phyloP scores from a whole-genome alignment of 1,139 yeast species.

The Suzukiozyma palmioleophila region DNA sequence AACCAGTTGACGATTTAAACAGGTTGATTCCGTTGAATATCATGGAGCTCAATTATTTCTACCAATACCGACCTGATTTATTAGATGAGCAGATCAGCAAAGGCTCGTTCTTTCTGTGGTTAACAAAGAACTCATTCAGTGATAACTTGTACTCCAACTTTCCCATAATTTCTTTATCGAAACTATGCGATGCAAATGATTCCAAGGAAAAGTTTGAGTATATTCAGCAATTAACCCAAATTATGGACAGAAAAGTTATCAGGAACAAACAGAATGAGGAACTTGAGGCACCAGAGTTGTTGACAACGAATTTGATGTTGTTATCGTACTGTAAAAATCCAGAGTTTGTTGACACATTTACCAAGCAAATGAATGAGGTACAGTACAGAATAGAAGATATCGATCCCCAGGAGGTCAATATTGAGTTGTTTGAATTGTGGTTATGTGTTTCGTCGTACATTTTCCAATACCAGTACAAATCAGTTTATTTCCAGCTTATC shows the following conservation, averaged over 20 bases:
- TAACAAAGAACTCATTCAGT: conserved; percentile 29
- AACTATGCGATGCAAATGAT: conserved; percentile 5
- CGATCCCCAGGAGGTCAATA: conserved; percentile 11
- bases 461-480: conserved; percentile 32
- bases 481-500: conserved; percentile 17
- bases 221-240: conserved; percentile 16
- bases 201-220: conserved; percentile 13
- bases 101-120: conserved; percentile 39
- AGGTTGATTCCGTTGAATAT: conserved; percentile 24
- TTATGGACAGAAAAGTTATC: conserved; percentile 15
- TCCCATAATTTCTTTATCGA: conserved; percentile 1
- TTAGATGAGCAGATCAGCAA: conserved; percentile 22
- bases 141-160: conserved; percentile 24
- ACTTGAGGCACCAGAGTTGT: conserved; percentile 18
- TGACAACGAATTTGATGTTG: conserved; percentile 21
- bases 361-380: conserved; percentile 15
- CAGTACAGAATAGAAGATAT: conserved; percentile 15
- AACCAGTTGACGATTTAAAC: conserved; percentile 13
- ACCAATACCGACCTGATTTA: conserved; percentile 29
- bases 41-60: conserved; percentile 26
- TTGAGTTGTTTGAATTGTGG: conserved; percentile 32
- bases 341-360: conserved; percentile 17
- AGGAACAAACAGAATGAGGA: conserved; percentile 8
- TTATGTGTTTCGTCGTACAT: conserved; percentile 34
- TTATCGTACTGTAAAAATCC: conserved; percentile 17